phyloP scores from a whole-genome alignment of 2,329 filamentous ascomycete species.

The Endocalyx cinctus region DNA sequence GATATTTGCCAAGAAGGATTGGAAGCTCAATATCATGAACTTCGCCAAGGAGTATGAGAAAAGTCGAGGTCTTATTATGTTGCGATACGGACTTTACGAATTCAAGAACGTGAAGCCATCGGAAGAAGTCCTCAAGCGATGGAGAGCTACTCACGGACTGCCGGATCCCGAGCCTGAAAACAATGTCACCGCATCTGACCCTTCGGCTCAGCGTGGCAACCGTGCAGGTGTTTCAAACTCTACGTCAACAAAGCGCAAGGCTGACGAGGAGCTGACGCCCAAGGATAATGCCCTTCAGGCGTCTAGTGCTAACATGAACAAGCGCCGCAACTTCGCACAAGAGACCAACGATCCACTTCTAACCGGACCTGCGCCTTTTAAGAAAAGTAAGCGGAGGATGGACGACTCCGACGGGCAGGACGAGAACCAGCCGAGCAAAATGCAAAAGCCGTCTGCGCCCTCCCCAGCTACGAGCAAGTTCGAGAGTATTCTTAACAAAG shows the following conservation, averaged over 20 bases:
- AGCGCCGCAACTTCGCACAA: constrained; percentile 42
- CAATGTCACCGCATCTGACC: constrained; percentile 21
- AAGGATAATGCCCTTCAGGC: constrained; percentile 32
- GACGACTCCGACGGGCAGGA: constrained; percentile 38
- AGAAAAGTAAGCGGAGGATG: constrained; percentile 51
- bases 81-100: constrained; percentile 58
- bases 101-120: constrained; percentile 60
- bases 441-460: constrained; percentile 45
- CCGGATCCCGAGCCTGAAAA: constrained; percentile 45
- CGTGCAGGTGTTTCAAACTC: constrained; percentile 27
- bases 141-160: constrained; percentile 53
- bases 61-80: constrained; percentile 55
- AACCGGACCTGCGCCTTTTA: constrained; percentile 29
- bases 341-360: constrained; percentile 31
- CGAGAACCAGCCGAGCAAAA: constrained; percentile 46
- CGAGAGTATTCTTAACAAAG: constrained; percentile 52
- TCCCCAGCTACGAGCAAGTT: constrained; percentile 54
- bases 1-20: constrained; percentile 56
- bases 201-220: constrained; percentile 26
- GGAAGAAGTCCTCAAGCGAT: constrained; percentile 52
- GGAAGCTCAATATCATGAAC: constrained; percentile 58
- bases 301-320: constrained; percentile 37
- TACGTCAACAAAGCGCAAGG: constrained; percentile 48
- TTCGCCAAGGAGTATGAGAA: constrained; percentile 63
- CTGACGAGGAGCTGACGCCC: constrained; percentile 43